Base-by-base conservation (phyloP, 2,329 filamentous ascomycete species). In the Aspergillus candidus region DNA sequence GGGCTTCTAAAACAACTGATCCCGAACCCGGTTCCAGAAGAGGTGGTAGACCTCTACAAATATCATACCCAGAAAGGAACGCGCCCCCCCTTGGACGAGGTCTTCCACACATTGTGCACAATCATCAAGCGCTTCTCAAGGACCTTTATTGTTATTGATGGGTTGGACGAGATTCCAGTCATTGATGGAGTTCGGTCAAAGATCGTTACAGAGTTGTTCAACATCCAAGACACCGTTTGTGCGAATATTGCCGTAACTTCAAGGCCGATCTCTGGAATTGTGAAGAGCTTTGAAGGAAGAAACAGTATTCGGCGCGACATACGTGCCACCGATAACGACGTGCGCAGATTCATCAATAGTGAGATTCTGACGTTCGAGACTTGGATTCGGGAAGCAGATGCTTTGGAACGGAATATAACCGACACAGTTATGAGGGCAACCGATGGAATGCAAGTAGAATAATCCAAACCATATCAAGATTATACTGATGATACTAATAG, bases 101-200 rank as follows among this genome's bases (percentile, higher is more conserved):
- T 40, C 17, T 17, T 13, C 11, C 8, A 33, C 15, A 18, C 17
- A 22, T 34, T 33, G 4, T 12, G 15, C n/a, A 6, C 14, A 4
- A 12, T 41, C 15, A 13, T 33, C 3, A 8, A 18, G 12, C 13
- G 30, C 31, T 40, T 33, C 38, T 33, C 38, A 11, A 41, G 13
- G 15, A 34, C 31, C 30, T 41, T 41, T 22, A 33, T 41, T 31
- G 13, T 41, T 18, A 32, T 41, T 33, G 38, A 41, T 34, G 38
- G 18, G 6, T 30, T 41, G 12, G 38, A 41, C 18, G 38, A 41
- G n/a, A 29, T 18, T 12, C n/a, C 12, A 10, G 6, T 33, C 14
- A 33, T 29, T 12, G 14, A 17, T 10, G 30, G 30, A n/a, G 13
- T 14, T 33, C n/a, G 31, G 5, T 34, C 38, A 15, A 33, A 11